phyloP scores from a whole-genome alignment of 345 rosid genomes.

The Abelmoschus esculentus region DNA sequence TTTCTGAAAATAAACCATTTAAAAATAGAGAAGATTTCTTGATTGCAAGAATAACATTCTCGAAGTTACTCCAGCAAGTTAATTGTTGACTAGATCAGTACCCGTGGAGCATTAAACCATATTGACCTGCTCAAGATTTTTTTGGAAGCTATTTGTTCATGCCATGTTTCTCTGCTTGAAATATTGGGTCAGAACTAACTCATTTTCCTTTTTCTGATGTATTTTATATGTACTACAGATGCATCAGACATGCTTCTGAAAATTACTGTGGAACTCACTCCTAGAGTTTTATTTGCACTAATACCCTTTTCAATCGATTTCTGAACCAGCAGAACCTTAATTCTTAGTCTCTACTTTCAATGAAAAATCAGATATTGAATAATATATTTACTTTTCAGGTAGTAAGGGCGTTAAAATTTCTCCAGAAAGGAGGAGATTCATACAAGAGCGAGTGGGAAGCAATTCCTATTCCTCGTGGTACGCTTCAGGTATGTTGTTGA shows the following conservation, averaged over 20 bases:
- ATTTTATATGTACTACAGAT: neutral
- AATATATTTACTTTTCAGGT: slow-evolving; percentile 40
- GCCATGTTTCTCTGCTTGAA: neutral
- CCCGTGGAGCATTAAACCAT: neutral
- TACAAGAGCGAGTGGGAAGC: slow-evolving; percentile 51
- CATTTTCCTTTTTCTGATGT: neutral
- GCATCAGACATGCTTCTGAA: neutral
- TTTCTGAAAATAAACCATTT: neutral
- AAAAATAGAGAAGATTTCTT: neutral
- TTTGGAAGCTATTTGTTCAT: slow-evolving; percentile 1
- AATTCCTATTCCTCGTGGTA: slow-evolving; percentile 81
- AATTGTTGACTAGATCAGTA: neutral
- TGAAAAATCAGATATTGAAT: slow-evolving; percentile 12
- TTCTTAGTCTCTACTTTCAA: neutral
- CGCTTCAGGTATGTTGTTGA: slow-evolving; percentile 81
- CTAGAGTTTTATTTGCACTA: neutral
- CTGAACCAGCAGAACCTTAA: neutral
- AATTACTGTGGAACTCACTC: neutral
- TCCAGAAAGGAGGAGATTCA: slow-evolving; percentile 53
- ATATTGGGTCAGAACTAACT: neutral
- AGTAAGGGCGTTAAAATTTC: slow-evolving; percentile 69
- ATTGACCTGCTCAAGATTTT: slow-evolving; percentile 2
- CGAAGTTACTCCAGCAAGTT: neutral
- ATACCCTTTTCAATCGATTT: neutral
- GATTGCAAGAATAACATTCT: neutral